A percentile compares a stretch with the other conserved stretches of the same genome.
These are phyloP conservation scores for Saccharomycopsis hybrid DNA, from an alignment of 1,139 yeast genomes.

Conservation along the genomic window DNA sequence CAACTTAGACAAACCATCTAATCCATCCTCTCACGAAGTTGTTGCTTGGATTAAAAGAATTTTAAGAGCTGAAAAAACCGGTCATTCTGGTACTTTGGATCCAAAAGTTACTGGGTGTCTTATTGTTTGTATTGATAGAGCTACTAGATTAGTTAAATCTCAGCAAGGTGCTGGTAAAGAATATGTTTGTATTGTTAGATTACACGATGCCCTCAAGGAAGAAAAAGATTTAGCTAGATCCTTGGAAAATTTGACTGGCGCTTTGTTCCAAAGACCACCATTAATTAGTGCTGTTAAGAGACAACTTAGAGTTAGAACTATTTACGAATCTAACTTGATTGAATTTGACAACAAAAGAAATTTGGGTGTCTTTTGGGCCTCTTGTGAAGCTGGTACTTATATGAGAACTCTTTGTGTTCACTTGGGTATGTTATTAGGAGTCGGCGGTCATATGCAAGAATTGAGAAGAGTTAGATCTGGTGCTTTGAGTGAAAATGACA, in stretches of 20 bases:
- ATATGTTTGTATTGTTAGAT: slow-evolving; percentile 94
- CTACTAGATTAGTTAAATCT: slow-evolving; percentile 94
- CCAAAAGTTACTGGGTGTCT: slow-evolving; percentile 98
- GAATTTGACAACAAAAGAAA: slow-evolving; percentile 97
- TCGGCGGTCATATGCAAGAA: slow-evolving; percentile 99
- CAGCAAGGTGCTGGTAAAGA: slow-evolving; percentile 99
- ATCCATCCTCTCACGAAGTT: slow-evolving; percentile 97
- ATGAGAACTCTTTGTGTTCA: slow-evolving; percentile 99
- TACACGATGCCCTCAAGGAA: slow-evolving; percentile 88
- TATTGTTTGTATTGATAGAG: slow-evolving; percentile 96
- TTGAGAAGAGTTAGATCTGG: slow-evolving; percentile 98
- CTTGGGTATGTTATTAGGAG: slow-evolving; percentile 95
- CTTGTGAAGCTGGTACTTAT: slow-evolving; percentile 99
- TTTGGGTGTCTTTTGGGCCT: slow-evolving; percentile 98
- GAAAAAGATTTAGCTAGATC: slow-evolving; percentile 85
- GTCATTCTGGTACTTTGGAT: slow-evolving; percentile 98
- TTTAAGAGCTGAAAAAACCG: slow-evolving; percentile 91
- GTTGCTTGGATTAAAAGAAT: slow-evolving; percentile 99
- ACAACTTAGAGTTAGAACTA: slow-evolving; percentile 96
- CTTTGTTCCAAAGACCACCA: slow-evolving; percentile 98
- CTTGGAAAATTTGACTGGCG: slow-evolving; percentile 94
- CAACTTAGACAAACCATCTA: slow-evolving; percentile 94
- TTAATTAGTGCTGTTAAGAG: slow-evolving; percentile 98
- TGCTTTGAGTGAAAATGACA: slow-evolving; percentile 84
- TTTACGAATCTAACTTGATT: slow-evolving; percentile 89